These are phyloP conservation scores for Paraconiothyrium brasiliense DNA, from an alignment of 2,329 filamentous ascomycete species.

Conservation along the genomic window DNA sequence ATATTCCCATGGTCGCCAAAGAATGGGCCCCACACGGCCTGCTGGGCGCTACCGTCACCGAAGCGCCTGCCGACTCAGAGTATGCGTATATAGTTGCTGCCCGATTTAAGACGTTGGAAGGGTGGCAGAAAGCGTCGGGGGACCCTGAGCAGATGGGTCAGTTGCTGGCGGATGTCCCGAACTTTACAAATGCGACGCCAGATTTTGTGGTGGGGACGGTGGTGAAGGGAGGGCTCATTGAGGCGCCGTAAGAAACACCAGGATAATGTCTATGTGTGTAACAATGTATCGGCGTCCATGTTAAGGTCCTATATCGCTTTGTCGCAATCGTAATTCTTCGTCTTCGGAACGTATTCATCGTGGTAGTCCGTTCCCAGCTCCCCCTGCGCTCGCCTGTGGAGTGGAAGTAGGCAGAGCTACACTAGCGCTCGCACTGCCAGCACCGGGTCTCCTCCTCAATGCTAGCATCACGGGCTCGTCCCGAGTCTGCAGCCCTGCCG, in stretches of 20 bases:
- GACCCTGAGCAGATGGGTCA: conserved; percentile 30
- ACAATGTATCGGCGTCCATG: background rate
- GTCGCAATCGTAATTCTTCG: background rate
- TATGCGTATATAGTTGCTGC: conserved; percentile 16
- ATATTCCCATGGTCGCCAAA: conserved; percentile 54
- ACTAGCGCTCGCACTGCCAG: conserved; percentile 24
- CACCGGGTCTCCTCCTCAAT: conserved; percentile 43
- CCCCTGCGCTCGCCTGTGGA: conserved; percentile 25
- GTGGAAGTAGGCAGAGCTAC: conserved; percentile 20
- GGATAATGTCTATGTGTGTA: background rate
- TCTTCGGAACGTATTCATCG: conserved; percentile 31
- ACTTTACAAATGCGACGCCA: conserved; percentile 44
- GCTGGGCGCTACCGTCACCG: background rate
- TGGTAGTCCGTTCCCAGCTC: conserved; percentile 45
- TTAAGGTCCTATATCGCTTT: background rate
- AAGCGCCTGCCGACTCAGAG: conserved; percentile 12
- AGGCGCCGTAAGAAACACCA: background rate
- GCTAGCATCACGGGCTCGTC: conserved; percentile 43
- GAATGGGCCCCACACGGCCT: conserved; percentile 40
- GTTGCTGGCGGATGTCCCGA: conserved; percentile 41
- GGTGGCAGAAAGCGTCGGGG: conserved; percentile 16
- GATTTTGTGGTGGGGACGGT: conserved; percentile 30
- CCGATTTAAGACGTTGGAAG: conserved; percentile 20
- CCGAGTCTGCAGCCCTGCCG: conserved; percentile 19
- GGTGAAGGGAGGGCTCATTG: conserved; percentile 2